Conservation (phyloP, 345 rosid genomes). For the Sisymbrium altissimum region DNA sequence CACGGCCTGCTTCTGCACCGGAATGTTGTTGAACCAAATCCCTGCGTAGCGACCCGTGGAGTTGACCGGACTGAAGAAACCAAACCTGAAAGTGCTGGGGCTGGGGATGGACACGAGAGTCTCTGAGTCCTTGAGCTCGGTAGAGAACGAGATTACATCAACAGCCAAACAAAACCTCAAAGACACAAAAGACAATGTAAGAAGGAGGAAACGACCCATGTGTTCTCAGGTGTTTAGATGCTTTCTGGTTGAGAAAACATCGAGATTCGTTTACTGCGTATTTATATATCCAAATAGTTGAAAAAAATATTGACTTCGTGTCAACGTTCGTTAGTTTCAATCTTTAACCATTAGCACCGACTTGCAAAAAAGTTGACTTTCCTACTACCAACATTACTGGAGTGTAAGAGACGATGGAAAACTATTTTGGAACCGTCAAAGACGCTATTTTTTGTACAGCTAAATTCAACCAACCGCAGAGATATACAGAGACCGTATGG, state of each 20-base stretch:
- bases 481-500: neutral
- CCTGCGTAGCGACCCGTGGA: conserved; percentile 45
- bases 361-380: neutral
- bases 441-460: neutral
- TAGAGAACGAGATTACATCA: conserved; percentile 28
- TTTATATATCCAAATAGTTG: conserved; percentile 1
- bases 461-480: neutral
- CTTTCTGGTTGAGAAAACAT: neutral
- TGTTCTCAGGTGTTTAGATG: neutral
- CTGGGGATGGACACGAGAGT: conserved; percentile 17
- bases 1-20: conserved; percentile 12
- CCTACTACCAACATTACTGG: neutral
- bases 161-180: conserved; percentile 10
- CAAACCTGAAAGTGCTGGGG: conserved; percentile 34
- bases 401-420: neutral
- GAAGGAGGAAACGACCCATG: conserved; percentile 7
- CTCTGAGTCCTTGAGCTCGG: conserved; percentile 33
- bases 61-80: conserved; percentile 49
- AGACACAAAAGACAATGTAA: conserved; percentile 12
- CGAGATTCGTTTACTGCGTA: neutral
- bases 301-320: neutral
- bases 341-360: neutral
- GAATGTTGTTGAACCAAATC: conserved; percentile 39
- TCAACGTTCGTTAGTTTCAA: conserved; percentile 8
- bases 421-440: conserved; percentile 16